Conservation (phyloP, 1,284 basidiomycete species). For the Erythrobasidium hasegawianum region DNA sequence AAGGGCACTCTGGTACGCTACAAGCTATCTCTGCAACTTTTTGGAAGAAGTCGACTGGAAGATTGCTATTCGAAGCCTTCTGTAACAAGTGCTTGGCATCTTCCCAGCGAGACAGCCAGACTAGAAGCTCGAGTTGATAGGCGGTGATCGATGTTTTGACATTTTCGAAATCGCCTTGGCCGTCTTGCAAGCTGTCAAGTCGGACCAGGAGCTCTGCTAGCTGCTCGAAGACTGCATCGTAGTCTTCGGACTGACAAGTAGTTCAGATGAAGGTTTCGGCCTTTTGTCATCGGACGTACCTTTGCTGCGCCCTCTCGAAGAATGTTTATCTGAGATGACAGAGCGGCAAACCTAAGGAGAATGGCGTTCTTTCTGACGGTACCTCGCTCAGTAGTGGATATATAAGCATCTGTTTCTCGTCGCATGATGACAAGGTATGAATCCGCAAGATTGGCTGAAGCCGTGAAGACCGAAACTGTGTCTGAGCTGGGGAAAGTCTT, state of each 20-base stretch:
- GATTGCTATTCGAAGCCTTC: too few relatives aligned
- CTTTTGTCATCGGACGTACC: too few relatives aligned
- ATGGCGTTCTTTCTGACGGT: too few relatives aligned
- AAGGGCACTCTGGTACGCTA: neutral
- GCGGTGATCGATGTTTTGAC: neutral
- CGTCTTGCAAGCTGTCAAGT: slow-evolving; percentile 2
- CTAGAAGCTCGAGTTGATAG: neutral
- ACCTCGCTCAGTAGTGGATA: neutral
- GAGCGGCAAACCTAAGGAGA: too few relatives aligned
- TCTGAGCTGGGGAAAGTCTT: neutral
- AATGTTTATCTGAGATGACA: too few relatives aligned
- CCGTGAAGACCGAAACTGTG: neutral
- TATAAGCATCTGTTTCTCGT: neutral
- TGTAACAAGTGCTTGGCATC: too few relatives aligned
- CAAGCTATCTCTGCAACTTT: slow-evolving; percentile 2
- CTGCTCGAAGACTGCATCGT: too few relatives aligned
- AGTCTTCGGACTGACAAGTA: too few relatives aligned
- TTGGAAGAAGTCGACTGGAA: slow-evolving; percentile 3
- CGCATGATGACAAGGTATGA: neutral
- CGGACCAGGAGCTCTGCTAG: neutral
- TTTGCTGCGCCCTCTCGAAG: too few relatives aligned
- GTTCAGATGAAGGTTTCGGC: too few relatives aligned
- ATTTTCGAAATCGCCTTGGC: neutral
- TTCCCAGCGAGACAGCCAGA: too few relatives aligned
- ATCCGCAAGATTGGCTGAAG: neutral